Evolutionary conservation across 164 flowering plant genomes (phyloP).

Genomic region (Taxillus chinensis): DNA sequence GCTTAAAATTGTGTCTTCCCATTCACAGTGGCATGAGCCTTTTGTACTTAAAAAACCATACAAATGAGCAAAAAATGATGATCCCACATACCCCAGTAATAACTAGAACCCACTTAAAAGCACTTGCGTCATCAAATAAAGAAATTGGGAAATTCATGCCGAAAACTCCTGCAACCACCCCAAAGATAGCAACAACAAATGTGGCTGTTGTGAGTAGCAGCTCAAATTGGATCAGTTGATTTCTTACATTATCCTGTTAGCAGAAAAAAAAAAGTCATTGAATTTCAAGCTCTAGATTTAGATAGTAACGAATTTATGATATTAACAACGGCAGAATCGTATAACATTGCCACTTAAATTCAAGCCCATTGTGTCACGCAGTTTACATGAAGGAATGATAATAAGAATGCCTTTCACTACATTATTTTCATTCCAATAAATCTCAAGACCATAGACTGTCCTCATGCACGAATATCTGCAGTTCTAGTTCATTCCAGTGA

Average conservation of each 20-base stretch:
- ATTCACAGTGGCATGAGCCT: conserved; percentile 77
- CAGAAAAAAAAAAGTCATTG: background rate
- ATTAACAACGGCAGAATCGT: too few relatives aligned
- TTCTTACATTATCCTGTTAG: conserved; percentile 83
- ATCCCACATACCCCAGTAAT: conserved; percentile 58
- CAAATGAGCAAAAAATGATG: conserved; percentile 48
- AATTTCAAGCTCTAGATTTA: too few relatives aligned
- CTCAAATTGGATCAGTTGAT: conserved; percentile 93
- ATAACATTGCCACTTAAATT: too few relatives aligned
- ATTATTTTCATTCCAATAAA: too few relatives aligned
- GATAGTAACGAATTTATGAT: too few relatives aligned
- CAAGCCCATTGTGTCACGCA: too few relatives aligned
- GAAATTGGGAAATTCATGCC: conserved; percentile 80
- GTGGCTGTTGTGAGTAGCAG: conserved; percentile 89
- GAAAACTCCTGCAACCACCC: conserved; percentile 91
- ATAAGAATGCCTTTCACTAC: too few relatives aligned
- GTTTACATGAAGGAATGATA: too few relatives aligned
- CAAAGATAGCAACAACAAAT: conserved; percentile 88
- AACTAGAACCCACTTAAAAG: conserved; percentile 79
- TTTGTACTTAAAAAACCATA: conserved; percentile 74
- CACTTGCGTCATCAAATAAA: conserved; percentile 42
- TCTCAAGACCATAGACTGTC: too few relatives aligned
- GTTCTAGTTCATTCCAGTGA: too few relatives aligned
- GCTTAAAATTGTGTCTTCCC: background rate
- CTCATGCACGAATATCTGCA: too few relatives aligned